phyloP scores from a whole-genome alignment of 2,329 filamentous ascomycete genomes.

The Emmonsiellopsis sp. region DNA sequence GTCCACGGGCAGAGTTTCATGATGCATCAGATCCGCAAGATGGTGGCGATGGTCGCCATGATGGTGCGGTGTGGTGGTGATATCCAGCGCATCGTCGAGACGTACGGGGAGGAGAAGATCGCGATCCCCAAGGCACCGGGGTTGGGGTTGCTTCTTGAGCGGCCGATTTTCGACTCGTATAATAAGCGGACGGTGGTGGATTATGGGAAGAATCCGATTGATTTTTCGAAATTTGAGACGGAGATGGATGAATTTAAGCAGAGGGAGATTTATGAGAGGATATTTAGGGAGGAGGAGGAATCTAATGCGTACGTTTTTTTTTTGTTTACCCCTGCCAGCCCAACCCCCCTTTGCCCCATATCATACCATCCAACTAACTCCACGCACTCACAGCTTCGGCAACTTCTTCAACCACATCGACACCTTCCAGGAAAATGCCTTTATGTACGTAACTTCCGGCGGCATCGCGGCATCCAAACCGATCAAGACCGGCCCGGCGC shows the following conservation, averaged over 20 bases:
- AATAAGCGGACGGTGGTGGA: slow-evolving; percentile 62
- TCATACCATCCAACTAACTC: not conserved
- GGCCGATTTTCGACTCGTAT: slow-evolving; percentile 84
- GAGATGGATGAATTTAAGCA: slow-evolving; percentile 86
- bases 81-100: slow-evolving; percentile 60
- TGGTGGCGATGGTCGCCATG: slow-evolving; percentile 88
- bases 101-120: slow-evolving; percentile 63
- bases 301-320: slow-evolving; percentile 64
- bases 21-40: slow-evolving; percentile 99
- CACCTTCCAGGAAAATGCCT: slow-evolving; percentile 61
- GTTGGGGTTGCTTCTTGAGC: slow-evolving; percentile 76
- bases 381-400: slow-evolving; percentile 51
- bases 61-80: slow-evolving; percentile 77
- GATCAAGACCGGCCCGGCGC: slow-evolving; percentile 4
- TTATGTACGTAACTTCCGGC: slow-evolving; percentile 64
- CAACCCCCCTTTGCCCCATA: not conserved
- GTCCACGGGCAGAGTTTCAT: slow-evolving; percentile 98
- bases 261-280: slow-evolving; percentile 79
- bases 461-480: slow-evolving; percentile 40
- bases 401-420: slow-evolving; percentile 73
- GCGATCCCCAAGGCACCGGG: slow-evolving; percentile 91
- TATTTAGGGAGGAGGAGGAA: slow-evolving; percentile 82
- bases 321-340: not conserved
- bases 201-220: slow-evolving; percentile 58
- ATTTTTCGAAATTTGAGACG: slow-evolving; percentile 68